Conservation (phyloP, 164 flowering plant species). For the Kalanchoe fedtschenkoi region DNA sequence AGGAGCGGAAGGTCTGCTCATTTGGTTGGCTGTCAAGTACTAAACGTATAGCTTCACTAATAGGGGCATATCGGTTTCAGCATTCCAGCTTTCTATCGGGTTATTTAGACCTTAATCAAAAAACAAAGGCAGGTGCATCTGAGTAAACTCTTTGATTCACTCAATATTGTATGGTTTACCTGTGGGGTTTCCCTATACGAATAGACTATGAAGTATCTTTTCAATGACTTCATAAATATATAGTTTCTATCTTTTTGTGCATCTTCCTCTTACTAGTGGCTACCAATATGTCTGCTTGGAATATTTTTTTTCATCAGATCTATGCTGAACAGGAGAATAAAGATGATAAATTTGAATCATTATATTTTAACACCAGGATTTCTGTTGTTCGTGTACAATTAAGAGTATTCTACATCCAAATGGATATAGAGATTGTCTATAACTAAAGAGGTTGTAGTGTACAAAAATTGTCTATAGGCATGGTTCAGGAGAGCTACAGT, state of each 20-base stretch:
- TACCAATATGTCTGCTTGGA: too few relatives aligned
- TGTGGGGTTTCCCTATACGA: background rate
- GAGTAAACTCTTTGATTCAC: background rate
- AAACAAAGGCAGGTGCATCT: background rate
- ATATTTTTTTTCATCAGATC: too few relatives aligned
- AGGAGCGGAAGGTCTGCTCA: conserved; percentile 10
- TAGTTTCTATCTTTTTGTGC: too few relatives aligned
- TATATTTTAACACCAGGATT: background rate
- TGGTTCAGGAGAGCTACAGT: background rate
- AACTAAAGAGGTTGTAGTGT: background rate
- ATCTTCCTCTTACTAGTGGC: too few relatives aligned
- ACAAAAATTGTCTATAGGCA: background rate
- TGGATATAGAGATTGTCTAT: background rate
- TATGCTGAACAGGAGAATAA: too few relatives aligned
- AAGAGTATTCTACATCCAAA: background rate
- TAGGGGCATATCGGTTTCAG: background rate
- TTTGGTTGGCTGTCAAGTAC: conserved; percentile 15
- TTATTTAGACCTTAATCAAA: background rate
- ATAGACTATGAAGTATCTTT: too few relatives aligned
- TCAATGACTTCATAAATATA: too few relatives aligned
- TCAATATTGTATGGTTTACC: background rate
- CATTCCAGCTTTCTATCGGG: background rate
- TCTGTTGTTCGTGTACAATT: background rate
- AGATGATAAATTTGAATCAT: too few relatives aligned
- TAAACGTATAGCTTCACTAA: conserved; percentile 6